Percentiles rank a stretch among this genome's conserved stretches.
These are phyloP conservation scores for Amphirosellinia nigrospora DNA, from an alignment of 495 filamentous ascomycete genomes.

Conservation along the genomic window DNA sequence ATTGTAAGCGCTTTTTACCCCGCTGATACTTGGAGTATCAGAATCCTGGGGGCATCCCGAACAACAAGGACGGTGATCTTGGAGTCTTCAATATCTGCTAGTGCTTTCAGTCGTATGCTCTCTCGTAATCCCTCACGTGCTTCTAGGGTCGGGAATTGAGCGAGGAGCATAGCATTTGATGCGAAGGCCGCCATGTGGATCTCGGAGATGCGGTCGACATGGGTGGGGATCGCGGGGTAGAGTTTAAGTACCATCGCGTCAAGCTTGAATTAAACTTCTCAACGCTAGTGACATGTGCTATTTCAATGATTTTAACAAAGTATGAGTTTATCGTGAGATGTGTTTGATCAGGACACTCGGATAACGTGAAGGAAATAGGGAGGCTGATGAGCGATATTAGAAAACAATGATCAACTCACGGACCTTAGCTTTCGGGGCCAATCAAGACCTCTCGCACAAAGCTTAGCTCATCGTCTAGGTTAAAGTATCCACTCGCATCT, in stretches of 20 bases:
- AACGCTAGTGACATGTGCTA: not conserved
- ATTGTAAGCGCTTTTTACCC: not conserved
- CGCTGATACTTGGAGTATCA: not conserved
- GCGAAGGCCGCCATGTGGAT: slow-evolving; percentile 51
- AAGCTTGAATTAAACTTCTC: too few relatives aligned
- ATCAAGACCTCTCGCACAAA: too few relatives aligned
- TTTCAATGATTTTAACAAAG: too few relatives aligned
- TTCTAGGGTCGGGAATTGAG: slow-evolving; percentile 46
- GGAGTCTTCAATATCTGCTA: slow-evolving; percentile 40
- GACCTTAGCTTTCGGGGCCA: too few relatives aligned
- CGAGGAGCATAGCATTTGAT: slow-evolving; percentile 46
- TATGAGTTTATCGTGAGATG: not conserved
- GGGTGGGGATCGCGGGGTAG: slow-evolving; percentile 26
- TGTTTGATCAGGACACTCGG: too few relatives aligned
- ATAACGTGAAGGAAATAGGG: too few relatives aligned
- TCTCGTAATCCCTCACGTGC: slow-evolving; percentile 36
- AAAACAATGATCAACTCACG: too few relatives aligned
- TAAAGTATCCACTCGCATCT: too few relatives aligned
- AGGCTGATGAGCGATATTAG: too few relatives aligned
- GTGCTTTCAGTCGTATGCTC: slow-evolving; percentile 37
- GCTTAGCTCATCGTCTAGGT: too few relatives aligned
- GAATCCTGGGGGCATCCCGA: slow-evolving; percentile 20
- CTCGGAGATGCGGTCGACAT: slow-evolving; percentile 46
- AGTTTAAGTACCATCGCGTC: slow-evolving; percentile 26
- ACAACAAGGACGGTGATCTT: slow-evolving; percentile 36